Evolutionary conservation across 2,329 filamentous ascomycete genomes (phyloP), one percentile per base, ranked within the genome.

Genomic region (Diplodia corticola): DNA sequence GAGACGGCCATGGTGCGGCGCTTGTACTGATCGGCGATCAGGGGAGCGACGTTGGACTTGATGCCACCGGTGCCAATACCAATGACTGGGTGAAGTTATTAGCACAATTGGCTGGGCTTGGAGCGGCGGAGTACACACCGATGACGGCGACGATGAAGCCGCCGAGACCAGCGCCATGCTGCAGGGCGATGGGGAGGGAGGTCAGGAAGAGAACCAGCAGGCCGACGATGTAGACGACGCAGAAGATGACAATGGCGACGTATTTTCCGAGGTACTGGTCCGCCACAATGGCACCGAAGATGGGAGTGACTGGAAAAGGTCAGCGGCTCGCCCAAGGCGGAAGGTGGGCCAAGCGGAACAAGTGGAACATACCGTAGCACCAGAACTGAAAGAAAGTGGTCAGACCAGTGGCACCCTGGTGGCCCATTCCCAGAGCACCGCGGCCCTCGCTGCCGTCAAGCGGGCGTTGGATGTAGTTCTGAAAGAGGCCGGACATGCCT

Each of bases 1-100:
- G 75, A 76, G 68, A 82, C 73, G 37, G 75, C 77, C 78, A 80
- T 81, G 60, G 76, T 73, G 24, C 76, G 73, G 64, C 77, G 71
- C 69, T 75, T 77, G 67, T 77, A 77, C 61, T 78, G 76, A 57
- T 78, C 76, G 9, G 75, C 76, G 63, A 78, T 76, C 20, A 78
- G 60, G 7, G 77, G 77, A 6, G 75, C 73, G 59, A 91, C 88
- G 73, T 91, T 91, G 68, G 88, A 85, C 81, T 91, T 92, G 85
- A 91, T 91, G 74, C 89, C 88, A 70, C 89, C 89, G 3, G 88
- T 89, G 51, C 89, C 89, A 54, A 89, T 76, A 46, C 88, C 88
- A 73, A 91, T 83, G 73, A 67, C 90, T 60, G 22, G 37, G 6
- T 17, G 17, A 46, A 22, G 28, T 7, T 17, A 28, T 35, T 37